Evolutionary conservation across 108 stramenopile species (phyloP), one percentile per base, ranked within the genome.

Genomic region (Nannochloropsis gaditana): DNA sequence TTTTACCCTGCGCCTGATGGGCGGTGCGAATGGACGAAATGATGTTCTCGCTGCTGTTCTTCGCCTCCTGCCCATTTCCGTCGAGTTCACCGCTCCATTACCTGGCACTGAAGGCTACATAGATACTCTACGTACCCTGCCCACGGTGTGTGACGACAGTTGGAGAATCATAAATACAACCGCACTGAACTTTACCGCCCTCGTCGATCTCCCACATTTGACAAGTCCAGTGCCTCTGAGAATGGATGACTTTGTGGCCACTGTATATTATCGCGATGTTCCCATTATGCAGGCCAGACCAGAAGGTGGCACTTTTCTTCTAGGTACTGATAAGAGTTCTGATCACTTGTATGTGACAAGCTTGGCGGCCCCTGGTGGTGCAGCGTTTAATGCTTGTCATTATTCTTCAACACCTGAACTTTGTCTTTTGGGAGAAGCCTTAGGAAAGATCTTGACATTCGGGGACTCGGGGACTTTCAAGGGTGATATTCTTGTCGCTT

Each of bases 371-470:
- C 8, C 59, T 15, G 19, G 19, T 4, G 59, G 59, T n/a, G 59
- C 59, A 73, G n/a, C 19, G 3, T 15, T n/a, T 73, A n/a, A 8
- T 2, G 2, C 59, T 2, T 73, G 59, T 73, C 19, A 73, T n/a
- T 73, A 73, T n/a, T 73, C n/a, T 15, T 73, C 59, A n/a, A 73
- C 59, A n/a, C 59, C 59, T 2, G 59, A 73, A n/a, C 59, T 73
- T n/a, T 73, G 59, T n/a, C 15, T 73, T n/a, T n/a, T 73, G n/a
- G 59, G 59, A n/a, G 59, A 73, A 73, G 59, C 59, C 59, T n/a
- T 73, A n/a, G 59, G 59, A 1, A 73, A 73, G 59, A 15, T 73
- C 8, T n/a, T 73, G 59, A 73, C 59, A n/a, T 73, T 73, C n/a
- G 59, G 59, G n/a, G 59, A 73, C n/a, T 73, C 59, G 2, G 59